Evolutionary conservation across 2,329 filamentous ascomycete species (phyloP).

Genomic region (Apiospora phragmitis): DNA sequence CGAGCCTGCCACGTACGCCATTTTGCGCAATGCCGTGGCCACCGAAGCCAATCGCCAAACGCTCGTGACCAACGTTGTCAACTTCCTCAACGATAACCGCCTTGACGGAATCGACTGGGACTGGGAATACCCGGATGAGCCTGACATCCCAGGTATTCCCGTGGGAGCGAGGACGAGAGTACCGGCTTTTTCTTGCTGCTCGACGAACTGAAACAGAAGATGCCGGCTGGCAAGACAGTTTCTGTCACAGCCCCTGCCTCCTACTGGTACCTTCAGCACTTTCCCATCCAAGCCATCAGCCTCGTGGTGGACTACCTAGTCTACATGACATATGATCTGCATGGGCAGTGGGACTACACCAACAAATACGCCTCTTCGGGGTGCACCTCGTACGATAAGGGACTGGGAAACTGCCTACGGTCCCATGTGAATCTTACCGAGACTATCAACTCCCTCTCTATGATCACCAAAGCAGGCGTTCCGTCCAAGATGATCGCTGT

Average conservation of each 20-base stretch:
- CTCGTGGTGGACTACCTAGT: constrained; percentile 34
- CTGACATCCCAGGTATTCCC: constrained; percentile 11
- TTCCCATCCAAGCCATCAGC: constrained; percentile 34
- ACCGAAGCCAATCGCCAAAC: constrained; percentile 28
- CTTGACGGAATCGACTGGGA: constrained; percentile 21
- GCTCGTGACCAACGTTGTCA: constrained; percentile 12
- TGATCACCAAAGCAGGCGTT: constrained; percentile 35
- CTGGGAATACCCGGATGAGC: constrained; percentile 17
- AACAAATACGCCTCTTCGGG: no score
- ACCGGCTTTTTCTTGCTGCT: constrained; percentile 17
- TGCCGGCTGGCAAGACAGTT: constrained; percentile 26
- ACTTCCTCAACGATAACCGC: constrained; percentile 17
- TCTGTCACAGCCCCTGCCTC: constrained; percentile 40
- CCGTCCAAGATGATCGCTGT: constrained; percentile 31
- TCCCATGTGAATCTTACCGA: constrained; percentile 42
- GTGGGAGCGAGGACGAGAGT: constrained; percentile 14
- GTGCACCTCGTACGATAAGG: no score
- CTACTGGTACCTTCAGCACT: constrained; percentile 40
- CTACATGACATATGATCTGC: constrained; percentile 37
- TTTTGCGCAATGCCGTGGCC: constrained; percentile 34
- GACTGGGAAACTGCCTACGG: constrained; percentile 33
- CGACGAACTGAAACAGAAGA: constrained; percentile 12
- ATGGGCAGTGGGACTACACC: constrained; percentile 25
- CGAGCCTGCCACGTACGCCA: constrained; percentile 28
- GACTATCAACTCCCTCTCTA: no score